These are phyloP conservation scores for Phaeophleospora eucalypticola DNA, from an alignment of 2,329 filamentous ascomycete genomes.

Conservation along the genomic window DNA sequence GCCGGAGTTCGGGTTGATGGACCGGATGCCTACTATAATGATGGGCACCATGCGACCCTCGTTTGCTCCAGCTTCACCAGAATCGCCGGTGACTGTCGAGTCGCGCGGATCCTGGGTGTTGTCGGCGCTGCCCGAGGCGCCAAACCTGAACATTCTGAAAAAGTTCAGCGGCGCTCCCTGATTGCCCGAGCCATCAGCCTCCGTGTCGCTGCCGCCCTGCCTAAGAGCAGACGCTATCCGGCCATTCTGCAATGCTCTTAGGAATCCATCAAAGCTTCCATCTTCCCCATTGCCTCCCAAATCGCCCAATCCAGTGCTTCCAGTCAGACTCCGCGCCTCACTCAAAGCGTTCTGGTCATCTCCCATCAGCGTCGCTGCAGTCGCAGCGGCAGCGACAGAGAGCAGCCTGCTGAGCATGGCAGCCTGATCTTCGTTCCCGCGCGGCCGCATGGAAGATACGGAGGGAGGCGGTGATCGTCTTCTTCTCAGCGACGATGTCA, in stretches of 20 bases:
- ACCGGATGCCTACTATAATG: conserved; percentile 66
- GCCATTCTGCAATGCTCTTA: conserved; percentile 59
- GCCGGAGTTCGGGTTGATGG: conserved; percentile 54
- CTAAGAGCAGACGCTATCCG: conserved; percentile 55
- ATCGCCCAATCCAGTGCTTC: conserved; percentile 31
- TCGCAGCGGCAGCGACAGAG: conserved; percentile 60
- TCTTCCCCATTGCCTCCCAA: conserved; percentile 49
- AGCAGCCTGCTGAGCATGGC: conserved; percentile 59
- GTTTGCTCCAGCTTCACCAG: conserved; percentile 36
- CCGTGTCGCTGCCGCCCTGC: conserved; percentile 38
- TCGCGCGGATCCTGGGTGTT: conserved; percentile 25
- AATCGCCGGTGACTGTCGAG: conserved; percentile 9
- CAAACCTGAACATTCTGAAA: conserved; percentile 65
- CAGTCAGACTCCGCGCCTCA: conserved; percentile 52
- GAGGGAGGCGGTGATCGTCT: conserved; percentile 45
- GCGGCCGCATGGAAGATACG: conserved; percentile 29
- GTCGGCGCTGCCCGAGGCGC: conserved; percentile 43
- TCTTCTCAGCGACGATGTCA: conserved; percentile 47
- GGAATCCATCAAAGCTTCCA: conserved; percentile 60
- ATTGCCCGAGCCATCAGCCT: conserved; percentile 38
- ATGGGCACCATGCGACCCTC: conserved; percentile 62
- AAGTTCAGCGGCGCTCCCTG: conserved; percentile 58
- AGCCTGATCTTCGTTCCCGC: conserved; percentile 58
- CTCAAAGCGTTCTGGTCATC: conserved; percentile 53
- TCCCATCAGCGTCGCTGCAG: conserved; percentile 62